Evolutionary conservation across 306 rosid genomes (phyloP).

Genomic region (Hippophae tibetana): DNA sequence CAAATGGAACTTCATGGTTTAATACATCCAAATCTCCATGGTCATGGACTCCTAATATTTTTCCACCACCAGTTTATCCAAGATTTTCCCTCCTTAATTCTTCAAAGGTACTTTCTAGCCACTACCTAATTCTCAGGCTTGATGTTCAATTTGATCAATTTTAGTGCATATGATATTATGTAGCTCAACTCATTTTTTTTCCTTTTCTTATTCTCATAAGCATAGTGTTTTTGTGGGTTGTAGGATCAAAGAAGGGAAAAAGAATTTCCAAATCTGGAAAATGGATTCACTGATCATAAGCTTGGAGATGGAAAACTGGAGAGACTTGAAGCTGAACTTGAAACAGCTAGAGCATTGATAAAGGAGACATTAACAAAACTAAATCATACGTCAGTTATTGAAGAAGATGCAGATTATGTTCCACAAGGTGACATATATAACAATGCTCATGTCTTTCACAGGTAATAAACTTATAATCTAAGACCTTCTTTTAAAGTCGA

Average conservation of each 20-base stretch:
- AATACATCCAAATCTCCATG: too few species aligned
- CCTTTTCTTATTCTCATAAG: too few species aligned
- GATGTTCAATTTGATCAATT: too few species aligned
- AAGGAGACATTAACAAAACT: conserved; percentile 25
- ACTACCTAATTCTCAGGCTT: too few species aligned
- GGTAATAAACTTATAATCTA: conserved; percentile 10
- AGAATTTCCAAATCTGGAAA: not conserved
- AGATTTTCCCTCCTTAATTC: too few species aligned
- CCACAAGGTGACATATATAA: conserved; percentile 39
- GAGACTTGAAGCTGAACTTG: conserved; percentile 41
- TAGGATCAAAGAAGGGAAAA: not conserved
- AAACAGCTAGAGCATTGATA: conserved; percentile 38
- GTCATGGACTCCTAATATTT: too few species aligned
- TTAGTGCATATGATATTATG: too few species aligned
- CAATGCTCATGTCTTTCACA: conserved; percentile 35
- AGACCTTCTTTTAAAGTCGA: not conserved
- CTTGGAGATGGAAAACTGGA: conserved; percentile 26
- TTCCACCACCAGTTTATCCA: too few species aligned
- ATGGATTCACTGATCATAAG: not conserved
- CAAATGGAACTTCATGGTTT: too few species aligned
- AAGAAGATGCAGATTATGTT: conserved; percentile 27
- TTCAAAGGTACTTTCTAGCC: too few species aligned
- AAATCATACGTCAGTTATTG: conserved; percentile 2
- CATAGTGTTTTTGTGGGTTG: not conserved
- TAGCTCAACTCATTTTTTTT: too few species aligned